Conservation (phyloP, 2,329 filamentous ascomycete species). For the Dothiorella sarmentorum region DNA sequence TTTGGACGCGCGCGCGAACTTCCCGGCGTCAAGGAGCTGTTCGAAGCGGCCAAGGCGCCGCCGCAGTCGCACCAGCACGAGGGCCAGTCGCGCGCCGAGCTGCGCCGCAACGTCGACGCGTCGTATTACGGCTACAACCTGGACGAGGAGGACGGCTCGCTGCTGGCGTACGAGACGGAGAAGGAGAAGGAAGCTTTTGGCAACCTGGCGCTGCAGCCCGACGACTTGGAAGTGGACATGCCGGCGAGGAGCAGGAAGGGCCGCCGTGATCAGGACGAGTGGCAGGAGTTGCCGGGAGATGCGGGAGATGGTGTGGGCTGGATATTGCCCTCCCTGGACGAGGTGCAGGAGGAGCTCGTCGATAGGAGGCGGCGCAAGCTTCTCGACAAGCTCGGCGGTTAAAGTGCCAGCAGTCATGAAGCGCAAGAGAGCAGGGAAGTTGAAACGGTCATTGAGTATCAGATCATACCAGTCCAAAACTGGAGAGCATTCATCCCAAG, state of each 20-base stretch:
- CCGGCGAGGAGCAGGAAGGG: slow-evolving; percentile 20
- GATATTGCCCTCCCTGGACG: slow-evolving; percentile 79
- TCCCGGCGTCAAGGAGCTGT: slow-evolving; percentile 93
- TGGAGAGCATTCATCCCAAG: not conserved
- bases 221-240: slow-evolving; percentile 46
- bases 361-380: slow-evolving; percentile 79
- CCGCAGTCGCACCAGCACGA: slow-evolving; percentile 46
- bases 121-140: slow-evolving; percentile 94
- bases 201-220: slow-evolving; percentile 57
- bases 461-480: not conserved
- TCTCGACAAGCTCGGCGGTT: slow-evolving; percentile 67
- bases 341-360: slow-evolving; percentile 91
- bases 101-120: slow-evolving; percentile 78
- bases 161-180: slow-evolving; percentile 75
- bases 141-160: slow-evolving; percentile 80
- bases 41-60: slow-evolving; percentile 64
- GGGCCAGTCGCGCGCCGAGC: slow-evolving; percentile 64
- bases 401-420: not conserved
- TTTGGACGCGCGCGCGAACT: slow-evolving; percentile 88
- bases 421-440: not conserved
- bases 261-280: slow-evolving; percentile 43
- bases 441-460: not conserved
- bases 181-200: slow-evolving; percentile 82
- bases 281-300: slow-evolving; percentile 86
- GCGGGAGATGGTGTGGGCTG: slow-evolving; percentile 76